Percentiles rank a stretch among this genome's conserved stretches.
Evolutionary conservation across 129 eudicot genomes (phyloP).

Genomic region (Lonicera japonica): DNA sequence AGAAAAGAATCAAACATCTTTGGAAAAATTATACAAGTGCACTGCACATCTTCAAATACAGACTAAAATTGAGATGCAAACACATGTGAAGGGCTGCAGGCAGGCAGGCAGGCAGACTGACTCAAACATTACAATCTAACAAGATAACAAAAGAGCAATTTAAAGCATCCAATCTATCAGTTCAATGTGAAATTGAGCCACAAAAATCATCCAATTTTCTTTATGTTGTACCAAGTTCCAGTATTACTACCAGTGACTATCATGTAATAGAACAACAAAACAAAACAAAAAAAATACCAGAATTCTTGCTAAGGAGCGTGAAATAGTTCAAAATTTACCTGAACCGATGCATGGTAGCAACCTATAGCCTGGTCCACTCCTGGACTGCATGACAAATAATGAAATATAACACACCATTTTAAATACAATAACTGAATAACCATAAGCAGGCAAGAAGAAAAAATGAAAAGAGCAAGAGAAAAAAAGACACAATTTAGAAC

Average conservation of each 20-base stretch:
- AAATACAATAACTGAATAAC: too few species aligned
- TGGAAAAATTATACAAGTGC: too few species aligned
- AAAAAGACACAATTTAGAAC: not conserved
- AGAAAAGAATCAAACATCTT: too few species aligned
- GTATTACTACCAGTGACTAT: not conserved
- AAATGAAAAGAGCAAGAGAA: not conserved
- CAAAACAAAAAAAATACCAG: not conserved
- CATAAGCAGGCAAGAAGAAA: not conserved
- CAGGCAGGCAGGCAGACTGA: too few species aligned
- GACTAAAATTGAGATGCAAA: too few species aligned
- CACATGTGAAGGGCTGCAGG: too few species aligned
- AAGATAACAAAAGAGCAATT: too few species aligned
- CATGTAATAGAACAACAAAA: not conserved
- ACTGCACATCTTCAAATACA: too few species aligned
- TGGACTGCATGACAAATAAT: conserved; percentile 25
- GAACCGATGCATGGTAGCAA: conserved; percentile 67
- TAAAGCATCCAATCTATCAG: too few species aligned
- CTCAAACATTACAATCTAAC: too few species aligned
- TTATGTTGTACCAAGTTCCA: too few species aligned
- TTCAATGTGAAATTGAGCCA: not conserved
- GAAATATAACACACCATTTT: not conserved
- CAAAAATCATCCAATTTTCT: not conserved
- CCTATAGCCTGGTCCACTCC: conserved; percentile 60
- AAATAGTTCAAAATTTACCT: conserved; percentile 30
- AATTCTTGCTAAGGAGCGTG: not conserved